These are phyloP conservation scores for Taphrina sp. DNA, from an alignment of 1,139 yeast genomes.

Conservation along the genomic window DNA sequence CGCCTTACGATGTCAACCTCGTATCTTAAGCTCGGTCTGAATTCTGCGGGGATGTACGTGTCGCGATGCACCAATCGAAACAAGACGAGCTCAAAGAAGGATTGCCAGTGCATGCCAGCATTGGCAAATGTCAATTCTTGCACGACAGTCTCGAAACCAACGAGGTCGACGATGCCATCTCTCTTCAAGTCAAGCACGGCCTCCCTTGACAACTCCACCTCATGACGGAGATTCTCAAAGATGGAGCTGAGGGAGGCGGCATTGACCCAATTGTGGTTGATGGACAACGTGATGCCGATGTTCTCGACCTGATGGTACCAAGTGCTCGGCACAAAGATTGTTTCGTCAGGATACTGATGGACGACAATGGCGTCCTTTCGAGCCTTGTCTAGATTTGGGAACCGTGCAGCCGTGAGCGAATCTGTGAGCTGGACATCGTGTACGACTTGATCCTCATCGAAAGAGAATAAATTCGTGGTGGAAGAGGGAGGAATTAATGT, in stretches of 20 bases:
- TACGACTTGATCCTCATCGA: constrained; percentile 21
- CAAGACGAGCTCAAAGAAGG: constrained; percentile 12
- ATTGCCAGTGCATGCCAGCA: constrained; percentile 24
- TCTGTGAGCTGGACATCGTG: constrained; percentile 3
- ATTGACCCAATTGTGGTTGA: constrained; percentile 35
- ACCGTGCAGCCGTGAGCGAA: constrained; percentile 1
- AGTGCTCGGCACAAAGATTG: constrained; percentile 35
- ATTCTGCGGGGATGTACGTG: background rate
- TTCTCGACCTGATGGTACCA: constrained; percentile 34
- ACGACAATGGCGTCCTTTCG: constrained; percentile 20
- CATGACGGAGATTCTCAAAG: constrained; percentile 7
- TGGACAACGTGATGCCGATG: constrained; percentile 27
- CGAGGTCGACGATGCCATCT: constrained; percentile 21
- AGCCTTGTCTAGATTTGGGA: constrained; percentile 9
- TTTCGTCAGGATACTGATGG: constrained; percentile 31
- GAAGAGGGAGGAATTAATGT: constrained; percentile 29
- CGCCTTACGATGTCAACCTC: background rate
- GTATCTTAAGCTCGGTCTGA: constrained; percentile 8
- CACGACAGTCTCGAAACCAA: constrained; percentile 9
- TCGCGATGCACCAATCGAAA: constrained; percentile 2
- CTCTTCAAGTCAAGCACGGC: constrained; percentile 12
- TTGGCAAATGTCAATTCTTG: constrained; percentile 25
- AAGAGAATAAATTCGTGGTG: background rate
- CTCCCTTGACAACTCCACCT: constrained; percentile 13
- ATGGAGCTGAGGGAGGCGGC: constrained; percentile 25